A percentile compares a stretch with the other conserved stretches of the same genome.
phyloP scores from a whole-genome alignment of 2,329 filamentous ascomycete species.

The Parastagonospora avenae region DNA sequence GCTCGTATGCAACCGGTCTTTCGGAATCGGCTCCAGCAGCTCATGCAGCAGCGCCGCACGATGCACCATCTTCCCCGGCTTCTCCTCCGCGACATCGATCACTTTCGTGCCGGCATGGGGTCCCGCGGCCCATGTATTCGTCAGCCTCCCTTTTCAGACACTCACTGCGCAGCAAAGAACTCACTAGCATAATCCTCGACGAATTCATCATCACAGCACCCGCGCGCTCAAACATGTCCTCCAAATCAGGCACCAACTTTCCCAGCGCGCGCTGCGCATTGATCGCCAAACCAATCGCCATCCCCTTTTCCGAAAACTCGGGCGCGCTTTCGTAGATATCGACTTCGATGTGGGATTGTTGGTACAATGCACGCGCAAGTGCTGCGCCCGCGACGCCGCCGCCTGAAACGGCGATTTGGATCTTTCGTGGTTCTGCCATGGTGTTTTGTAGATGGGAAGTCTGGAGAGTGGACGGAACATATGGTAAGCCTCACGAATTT shows the following conservation, averaged over 20 bases:
- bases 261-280: constrained; percentile 33
- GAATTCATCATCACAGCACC: constrained; percentile 1
- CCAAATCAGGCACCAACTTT: neutral
- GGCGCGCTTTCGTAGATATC: constrained; percentile 45
- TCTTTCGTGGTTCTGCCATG: constrained; percentile 2
- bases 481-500: neutral
- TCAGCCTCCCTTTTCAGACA: neutral
- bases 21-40: constrained; percentile 8
- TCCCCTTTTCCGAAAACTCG: constrained; percentile 41
- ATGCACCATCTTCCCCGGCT: constrained; percentile 15
- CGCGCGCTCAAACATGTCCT: neutral
- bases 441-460: neutral
- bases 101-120: constrained; percentile 1
- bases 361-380: constrained; percentile 43
- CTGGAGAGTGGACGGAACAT: neutral
- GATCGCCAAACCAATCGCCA: constrained; percentile 46
- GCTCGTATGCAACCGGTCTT: constrained; percentile 4
- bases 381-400: constrained; percentile 47
- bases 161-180: constrained; percentile 13
- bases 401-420: constrained; percentile 27
- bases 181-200: constrained; percentile 1
- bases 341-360: constrained; percentile 38
- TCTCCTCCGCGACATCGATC: constrained; percentile 12
- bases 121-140: neutral
- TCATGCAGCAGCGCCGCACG: constrained; percentile 13